A percentile compares a stretch with the other conserved stretches of the same genome.
These are phyloP conservation scores for Cryptococcus neoformans DNA, from an alignment of 1,284 basidiomycete species.

Conservation along the genomic window DNA sequence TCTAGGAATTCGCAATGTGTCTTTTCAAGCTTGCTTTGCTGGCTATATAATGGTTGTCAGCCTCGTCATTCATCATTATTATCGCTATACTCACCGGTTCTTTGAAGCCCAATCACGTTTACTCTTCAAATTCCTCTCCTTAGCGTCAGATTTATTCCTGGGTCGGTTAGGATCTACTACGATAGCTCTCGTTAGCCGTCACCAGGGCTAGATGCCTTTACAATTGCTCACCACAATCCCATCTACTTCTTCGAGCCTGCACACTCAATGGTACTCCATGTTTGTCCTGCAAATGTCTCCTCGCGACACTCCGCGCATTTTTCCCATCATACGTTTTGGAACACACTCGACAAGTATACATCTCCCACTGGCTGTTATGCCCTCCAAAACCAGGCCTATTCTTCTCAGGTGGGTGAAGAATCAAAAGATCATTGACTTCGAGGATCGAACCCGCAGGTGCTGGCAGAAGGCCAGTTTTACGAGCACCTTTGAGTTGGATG, in stretches of 20 bases:
- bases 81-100: constrained; percentile 42
- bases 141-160: constrained; percentile 52
- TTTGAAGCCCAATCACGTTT: constrained; percentile 56
- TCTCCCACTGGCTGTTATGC: constrained; percentile 12
- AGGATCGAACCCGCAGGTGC: constrained; percentile 21
- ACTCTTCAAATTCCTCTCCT: constrained; percentile 52
- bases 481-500: constrained; percentile 10
- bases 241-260: constrained; percentile 55
- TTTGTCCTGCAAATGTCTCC: constrained; percentile 57
- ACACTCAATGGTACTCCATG: constrained; percentile 54
- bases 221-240: constrained; percentile 52
- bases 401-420: constrained; percentile 23
- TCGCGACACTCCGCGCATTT: constrained; percentile 57
- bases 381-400: neutral
- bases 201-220: too few species aligned
- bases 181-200: neutral
- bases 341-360: constrained; percentile 41
- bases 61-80: neutral
- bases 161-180: constrained; percentile 46
- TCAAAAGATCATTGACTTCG: constrained; percentile 32
- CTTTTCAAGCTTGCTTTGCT: constrained; percentile 17
- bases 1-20: constrained; percentile 19
- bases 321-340: constrained; percentile 53
- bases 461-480: constrained; percentile 5
- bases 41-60: constrained; percentile 2